Evolutionary conservation across 495 filamentous ascomycete species (phyloP), one percentile per base, ranked within the genome.

Genomic region (Tuber aestivum): DNA sequence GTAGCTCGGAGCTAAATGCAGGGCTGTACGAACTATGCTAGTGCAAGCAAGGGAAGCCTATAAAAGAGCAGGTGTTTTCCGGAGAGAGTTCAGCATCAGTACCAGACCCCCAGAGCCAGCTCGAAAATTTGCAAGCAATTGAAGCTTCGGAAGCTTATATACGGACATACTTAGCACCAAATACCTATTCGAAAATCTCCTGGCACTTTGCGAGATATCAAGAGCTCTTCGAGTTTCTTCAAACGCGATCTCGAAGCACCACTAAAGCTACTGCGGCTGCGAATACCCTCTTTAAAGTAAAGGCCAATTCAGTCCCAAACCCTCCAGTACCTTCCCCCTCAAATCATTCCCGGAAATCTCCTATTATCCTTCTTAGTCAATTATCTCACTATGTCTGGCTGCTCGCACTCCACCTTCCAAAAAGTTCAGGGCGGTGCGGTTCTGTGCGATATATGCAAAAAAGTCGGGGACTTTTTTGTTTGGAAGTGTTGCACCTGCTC

Each of bases 381-480:
- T 70, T 38, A 32, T 8, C 16, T 8, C 32, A 32, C 56, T 44
- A 81, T 81, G 79, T 79, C 79, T 35, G 74, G 75, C 44, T 81
- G 79, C 23, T 75, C 79, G 70, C 79, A 81, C 45, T 75, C 32
- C 48, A 72, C 78, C 14, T 81, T 80, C 38, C 44, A 41, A 27
- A 81, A 80, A 35, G 72, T 37, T 41, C 79, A 80, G 41, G 79
- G 79, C 1, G 79, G 79, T 16, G 79, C 42, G 20, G 65, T 77
- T 27, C 69, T 72, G 35, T 81, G 79, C 38, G 75, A 81, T 56
- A 72, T 81, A 72, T 81, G 79, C 75, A 74, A 78, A 27, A 81
- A 81, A 37, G 79, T 81, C 37, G 78, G 56, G 23, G 74, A 81
- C 38, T 77, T 81, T 23, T 81, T 78, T 35, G 74, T 76, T 65